Conservation (phyloP, 805 yeast species). For the Hanseniaspora guilliermondii region DNA sequence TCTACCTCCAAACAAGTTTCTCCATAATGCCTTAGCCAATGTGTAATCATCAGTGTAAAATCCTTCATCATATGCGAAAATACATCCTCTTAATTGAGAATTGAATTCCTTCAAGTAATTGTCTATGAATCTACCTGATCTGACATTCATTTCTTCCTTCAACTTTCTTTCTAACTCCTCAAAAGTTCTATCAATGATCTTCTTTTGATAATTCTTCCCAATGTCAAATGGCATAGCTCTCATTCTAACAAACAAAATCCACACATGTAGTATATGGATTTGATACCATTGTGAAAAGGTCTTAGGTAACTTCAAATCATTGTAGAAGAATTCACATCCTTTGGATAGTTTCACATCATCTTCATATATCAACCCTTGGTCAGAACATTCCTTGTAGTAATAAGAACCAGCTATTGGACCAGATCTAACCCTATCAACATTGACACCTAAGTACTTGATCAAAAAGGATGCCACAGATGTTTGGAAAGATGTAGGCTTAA, state of each 20-base stretch:
- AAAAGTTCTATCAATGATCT: constrained; percentile 76
- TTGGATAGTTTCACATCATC: constrained; percentile 60
- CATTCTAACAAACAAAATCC: constrained; percentile 92
- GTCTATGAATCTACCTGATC: constrained; percentile 69
- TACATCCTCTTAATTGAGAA: constrained; percentile 77
- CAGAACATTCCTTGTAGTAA: constrained; percentile 77
- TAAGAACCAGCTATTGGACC: constrained; percentile 89
- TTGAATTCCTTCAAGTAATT: constrained; percentile 82
- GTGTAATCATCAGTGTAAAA: constrained; percentile 66
- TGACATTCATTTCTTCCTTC: constrained; percentile 73
- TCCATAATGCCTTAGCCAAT: constrained; percentile 69
- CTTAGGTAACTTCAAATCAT: constrained; percentile 65
- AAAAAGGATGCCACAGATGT: constrained; percentile 53
- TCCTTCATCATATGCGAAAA: constrained; percentile 88
- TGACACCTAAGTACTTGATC: constrained; percentile 51
- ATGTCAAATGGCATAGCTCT: constrained; percentile 87
- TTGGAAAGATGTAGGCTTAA: constrained; percentile 38
- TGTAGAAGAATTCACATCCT: constrained; percentile 74
- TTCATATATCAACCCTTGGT: constrained; percentile 68
- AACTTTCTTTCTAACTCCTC: constrained; percentile 79
- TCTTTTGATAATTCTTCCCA: constrained; percentile 83
- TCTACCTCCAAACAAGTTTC: constrained; percentile 83
- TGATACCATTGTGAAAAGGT: constrained; percentile 96
- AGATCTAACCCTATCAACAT: constrained; percentile 84
- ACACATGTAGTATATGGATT: constrained; percentile 75